Evolutionary conservation across 257 asterid genomes (phyloP).

Genomic region (Craterostigma plantagineum): DNA sequence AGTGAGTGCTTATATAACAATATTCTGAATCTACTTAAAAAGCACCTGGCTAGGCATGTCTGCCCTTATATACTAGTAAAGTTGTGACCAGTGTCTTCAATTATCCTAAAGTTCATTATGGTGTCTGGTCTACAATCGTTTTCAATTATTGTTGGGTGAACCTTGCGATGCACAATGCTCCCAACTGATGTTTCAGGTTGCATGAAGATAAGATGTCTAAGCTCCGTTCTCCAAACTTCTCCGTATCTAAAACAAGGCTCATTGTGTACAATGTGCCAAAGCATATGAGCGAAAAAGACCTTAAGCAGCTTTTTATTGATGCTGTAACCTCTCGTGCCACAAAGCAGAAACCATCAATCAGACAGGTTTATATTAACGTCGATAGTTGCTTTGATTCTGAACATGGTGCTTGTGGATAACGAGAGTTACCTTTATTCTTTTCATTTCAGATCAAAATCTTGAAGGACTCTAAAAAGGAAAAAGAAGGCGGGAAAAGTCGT

Average conservation of each 20-base stretch:
- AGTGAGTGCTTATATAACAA: constrained; percentile 22
- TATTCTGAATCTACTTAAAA: not conserved
- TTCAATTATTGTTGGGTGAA: not conserved
- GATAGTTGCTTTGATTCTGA: not conserved
- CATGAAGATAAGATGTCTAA: constrained; percentile 64
- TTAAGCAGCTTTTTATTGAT: constrained; percentile 41
- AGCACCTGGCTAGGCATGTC: too few relatives aligned
- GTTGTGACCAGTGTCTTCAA: too few relatives aligned
- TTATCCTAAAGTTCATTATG: too few relatives aligned
- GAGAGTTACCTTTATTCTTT: not conserved
- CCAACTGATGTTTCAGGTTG: constrained; percentile 31
- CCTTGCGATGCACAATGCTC: not conserved
- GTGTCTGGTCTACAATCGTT: too few relatives aligned
- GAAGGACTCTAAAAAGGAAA: constrained; percentile 41
- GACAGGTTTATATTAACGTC: constrained; percentile 35
- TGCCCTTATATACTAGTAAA: too few relatives aligned
- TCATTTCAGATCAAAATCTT: constrained; percentile 50
- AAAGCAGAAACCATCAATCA: constrained; percentile 76
- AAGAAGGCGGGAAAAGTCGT: constrained; percentile 32
- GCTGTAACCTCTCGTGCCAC: constrained; percentile 89
- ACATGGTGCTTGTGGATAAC: not conserved
- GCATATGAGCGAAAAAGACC: constrained; percentile 46
- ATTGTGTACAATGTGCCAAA: constrained; percentile 78
- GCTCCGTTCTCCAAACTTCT: constrained; percentile 84
- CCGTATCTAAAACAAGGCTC: constrained; percentile 75